A percentile compares a stretch with the other conserved stretches of the same genome.
Evolutionary conservation across 1,139 yeast genomes (phyloP).

Genomic region (Yamadazyma dendronema): DNA sequence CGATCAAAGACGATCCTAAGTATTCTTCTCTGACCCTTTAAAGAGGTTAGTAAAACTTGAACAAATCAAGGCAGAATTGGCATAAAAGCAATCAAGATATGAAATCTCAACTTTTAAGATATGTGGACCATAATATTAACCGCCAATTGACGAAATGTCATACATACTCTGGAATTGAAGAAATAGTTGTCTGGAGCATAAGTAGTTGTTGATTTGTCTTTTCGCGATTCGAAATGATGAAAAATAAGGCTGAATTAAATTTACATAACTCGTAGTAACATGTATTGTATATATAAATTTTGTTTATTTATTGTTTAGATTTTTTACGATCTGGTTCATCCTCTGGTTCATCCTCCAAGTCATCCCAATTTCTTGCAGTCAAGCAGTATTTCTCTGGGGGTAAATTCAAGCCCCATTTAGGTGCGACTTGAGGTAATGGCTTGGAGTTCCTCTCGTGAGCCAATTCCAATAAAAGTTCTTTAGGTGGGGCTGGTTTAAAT

Average conservation of each 20-base stretch:
- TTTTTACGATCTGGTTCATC: slow-evolving; percentile 17
- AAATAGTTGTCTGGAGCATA: slow-evolving; percentile 46
- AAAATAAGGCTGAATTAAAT: background rate
- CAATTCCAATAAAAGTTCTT: slow-evolving; percentile 82
- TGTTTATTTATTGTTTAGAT: background rate
- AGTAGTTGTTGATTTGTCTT: background rate
- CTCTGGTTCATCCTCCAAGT: slow-evolving; percentile 33
- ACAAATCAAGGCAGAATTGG: background rate
- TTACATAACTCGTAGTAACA: background rate
- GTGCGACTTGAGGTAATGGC: slow-evolving; percentile 88
- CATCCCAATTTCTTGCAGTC: slow-evolving; percentile 76
- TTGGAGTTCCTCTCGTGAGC: slow-evolving; percentile 91
- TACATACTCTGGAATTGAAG: slow-evolving; percentile 48
- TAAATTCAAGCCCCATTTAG: slow-evolving; percentile 86
- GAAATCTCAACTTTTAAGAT: background rate
- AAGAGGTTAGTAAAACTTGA: slow-evolving; percentile 13
- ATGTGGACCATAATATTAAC: too few species aligned
- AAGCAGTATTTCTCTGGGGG: slow-evolving; percentile 98
- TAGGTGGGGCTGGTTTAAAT: slow-evolving; percentile 94
- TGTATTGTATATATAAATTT: too few species aligned
- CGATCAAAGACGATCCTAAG: slow-evolving; percentile 49
- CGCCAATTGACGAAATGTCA: background rate
- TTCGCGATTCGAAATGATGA: slow-evolving; percentile 1
- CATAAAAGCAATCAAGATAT: too few species aligned
- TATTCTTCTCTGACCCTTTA: slow-evolving; percentile 49